Evolutionary conservation across 345 rosid genomes (phyloP).

Genomic region (Bruguiera parviflora): DNA sequence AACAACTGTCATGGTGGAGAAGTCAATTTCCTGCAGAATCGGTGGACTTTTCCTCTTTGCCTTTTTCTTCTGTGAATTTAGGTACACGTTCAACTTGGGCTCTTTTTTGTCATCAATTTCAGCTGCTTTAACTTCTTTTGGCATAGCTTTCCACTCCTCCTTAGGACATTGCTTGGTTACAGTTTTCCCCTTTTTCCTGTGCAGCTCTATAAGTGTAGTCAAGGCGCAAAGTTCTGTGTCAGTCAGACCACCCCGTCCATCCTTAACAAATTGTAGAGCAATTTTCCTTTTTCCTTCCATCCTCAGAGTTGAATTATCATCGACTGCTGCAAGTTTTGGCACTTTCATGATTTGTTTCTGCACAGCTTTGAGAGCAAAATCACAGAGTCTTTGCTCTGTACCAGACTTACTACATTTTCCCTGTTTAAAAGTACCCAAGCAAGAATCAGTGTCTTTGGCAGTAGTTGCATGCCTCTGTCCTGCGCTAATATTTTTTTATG

Average conservation of each 20-base stretch:
- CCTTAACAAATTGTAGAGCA: slow-evolving; percentile 10
- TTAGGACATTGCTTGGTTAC: slow-evolving; percentile 16
- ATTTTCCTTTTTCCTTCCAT: slow-evolving; percentile 30
- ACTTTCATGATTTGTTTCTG: slow-evolving; percentile 16
- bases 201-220: slow-evolving; percentile 34
- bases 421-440: background rate
- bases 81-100: slow-evolving; percentile 22
- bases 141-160: slow-evolving; percentile 23
- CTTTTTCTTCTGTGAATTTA: slow-evolving; percentile 27
- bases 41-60: slow-evolving; percentile 22
- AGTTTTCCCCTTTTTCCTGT: slow-evolving; percentile 30
- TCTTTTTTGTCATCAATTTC: slow-evolving; percentile 27
- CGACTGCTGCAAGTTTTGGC: slow-evolving; percentile 14
- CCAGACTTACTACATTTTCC: slow-evolving; percentile 10
- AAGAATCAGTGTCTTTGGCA: background rate
- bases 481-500: slow-evolving; percentile 5
- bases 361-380: slow-evolving; percentile 23
- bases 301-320: slow-evolving; percentile 20
- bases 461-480: slow-evolving; percentile 14
- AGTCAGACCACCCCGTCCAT: slow-evolving; percentile 21
- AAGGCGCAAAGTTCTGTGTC: slow-evolving; percentile 37
- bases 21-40: slow-evolving; percentile 21
- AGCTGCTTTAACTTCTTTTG: slow-evolving; percentile 20
- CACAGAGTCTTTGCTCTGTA: slow-evolving; percentile 23
- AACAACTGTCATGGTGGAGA: slow-evolving; percentile 11